A percentile compares a stretch with the other conserved stretches of the same genome.
These are phyloP conservation scores for Amanita pseudoporphyria DNA, from an alignment of 768 basidiomycete species.

Conservation along the genomic window DNA sequence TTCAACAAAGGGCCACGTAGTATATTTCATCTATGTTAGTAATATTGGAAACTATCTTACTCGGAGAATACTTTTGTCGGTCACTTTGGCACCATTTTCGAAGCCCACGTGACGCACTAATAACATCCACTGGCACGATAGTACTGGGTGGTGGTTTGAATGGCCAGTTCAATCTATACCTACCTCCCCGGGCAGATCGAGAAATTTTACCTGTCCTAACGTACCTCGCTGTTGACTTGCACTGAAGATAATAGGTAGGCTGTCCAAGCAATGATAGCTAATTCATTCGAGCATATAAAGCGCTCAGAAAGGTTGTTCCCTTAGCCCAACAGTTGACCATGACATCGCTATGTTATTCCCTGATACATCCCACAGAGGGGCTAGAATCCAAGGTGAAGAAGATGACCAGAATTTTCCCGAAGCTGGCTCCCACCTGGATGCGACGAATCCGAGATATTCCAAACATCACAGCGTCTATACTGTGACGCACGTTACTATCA, in stretches of 20 bases:
- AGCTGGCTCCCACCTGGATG: conserved; percentile 96
- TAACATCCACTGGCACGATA: conserved; percentile 16
- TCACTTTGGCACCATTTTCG: too few species aligned
- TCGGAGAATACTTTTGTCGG: too few species aligned
- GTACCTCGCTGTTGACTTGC: conserved; percentile 85
- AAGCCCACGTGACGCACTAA: not conserved
- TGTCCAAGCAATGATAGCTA: not conserved
- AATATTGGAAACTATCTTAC: not conserved
- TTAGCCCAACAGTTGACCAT: conserved; percentile 76
- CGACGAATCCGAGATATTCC: conserved; percentile 64
- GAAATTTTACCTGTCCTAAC: conserved; percentile 57
- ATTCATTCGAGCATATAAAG: conserved; percentile 25
- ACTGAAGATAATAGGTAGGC: conserved; percentile 88
- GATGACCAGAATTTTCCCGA: conserved; percentile 86
- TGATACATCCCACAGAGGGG: conserved; percentile 92
- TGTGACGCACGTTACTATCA: conserved; percentile 71
- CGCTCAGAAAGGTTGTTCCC: conserved; percentile 89
- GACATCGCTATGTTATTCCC: conserved; percentile 90
- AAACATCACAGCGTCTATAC: conserved; percentile 86
- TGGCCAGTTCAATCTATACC: conserved; percentile 82
- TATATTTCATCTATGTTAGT: not conserved
- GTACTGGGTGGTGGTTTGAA: conserved; percentile 63
- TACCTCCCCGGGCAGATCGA: conserved; percentile 51
- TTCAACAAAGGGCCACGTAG: not conserved
- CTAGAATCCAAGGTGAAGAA: conserved; percentile 74